These are phyloP conservation scores for Stemphylium lycopersici DNA, from an alignment of 2,329 filamentous ascomycete species.

Conservation along the genomic window DNA sequence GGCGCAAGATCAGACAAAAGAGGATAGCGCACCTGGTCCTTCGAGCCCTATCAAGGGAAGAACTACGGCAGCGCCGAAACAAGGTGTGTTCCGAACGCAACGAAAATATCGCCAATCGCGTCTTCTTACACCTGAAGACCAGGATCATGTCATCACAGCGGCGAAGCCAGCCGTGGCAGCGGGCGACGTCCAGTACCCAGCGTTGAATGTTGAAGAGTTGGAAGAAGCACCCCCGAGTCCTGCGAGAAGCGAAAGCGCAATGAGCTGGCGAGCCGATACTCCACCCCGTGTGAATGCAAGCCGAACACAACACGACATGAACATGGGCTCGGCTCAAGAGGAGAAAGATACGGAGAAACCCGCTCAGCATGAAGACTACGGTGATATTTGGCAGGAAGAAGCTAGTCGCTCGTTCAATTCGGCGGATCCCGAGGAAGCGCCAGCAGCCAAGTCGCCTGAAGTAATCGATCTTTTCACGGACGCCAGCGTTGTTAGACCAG, in stretches of 20 bases:
- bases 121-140: constrained; percentile 46
- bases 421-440: constrained; percentile 25
- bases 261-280: constrained; percentile 42
- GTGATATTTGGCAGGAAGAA: constrained; percentile 57
- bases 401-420: constrained; percentile 47
- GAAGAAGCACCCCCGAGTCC: constrained; percentile 38
- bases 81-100: constrained; percentile 32
- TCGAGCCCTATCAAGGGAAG: constrained; percentile 27
- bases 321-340: constrained; percentile 2
- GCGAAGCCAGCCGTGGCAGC: constrained; percentile 13
- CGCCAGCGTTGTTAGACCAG: constrained; percentile 37
- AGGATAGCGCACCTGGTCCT: constrained; percentile 19
- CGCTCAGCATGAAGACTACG: constrained; percentile 26
- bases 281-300: constrained; percentile 9
- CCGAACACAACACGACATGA: background rate
- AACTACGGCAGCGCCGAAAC: constrained; percentile 14
- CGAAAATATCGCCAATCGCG: constrained; percentile 35
- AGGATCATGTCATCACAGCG: constrained; percentile 27
- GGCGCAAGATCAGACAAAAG: constrained; percentile 30
- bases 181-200: constrained; percentile 38
- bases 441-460: constrained; percentile 21
- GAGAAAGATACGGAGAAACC: constrained; percentile 5
- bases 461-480: constrained; percentile 46
- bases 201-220: constrained; percentile 19
- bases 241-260: constrained; percentile 40